phyloP scores from a whole-genome alignment of 371 early-diverging fungal species.

The Actinomucor elegans region DNA sequence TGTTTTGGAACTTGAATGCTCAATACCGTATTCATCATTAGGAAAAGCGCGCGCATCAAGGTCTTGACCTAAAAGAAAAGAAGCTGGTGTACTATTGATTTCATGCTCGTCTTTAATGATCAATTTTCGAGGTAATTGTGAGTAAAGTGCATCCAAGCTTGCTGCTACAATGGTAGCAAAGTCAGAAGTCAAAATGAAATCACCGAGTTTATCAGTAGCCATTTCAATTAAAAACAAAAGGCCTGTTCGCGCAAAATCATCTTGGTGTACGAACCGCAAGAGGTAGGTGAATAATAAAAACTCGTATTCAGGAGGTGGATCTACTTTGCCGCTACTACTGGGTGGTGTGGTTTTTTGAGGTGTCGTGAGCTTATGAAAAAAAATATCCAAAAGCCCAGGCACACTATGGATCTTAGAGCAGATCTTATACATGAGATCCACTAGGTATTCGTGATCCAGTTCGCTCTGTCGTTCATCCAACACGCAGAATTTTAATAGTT shows the following conservation, averaged over 20 bases:
- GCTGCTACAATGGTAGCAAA: conserved; percentile 83
- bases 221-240: conserved; percentile 86
- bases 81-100: conserved; percentile 35
- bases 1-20: conserved; percentile 54
- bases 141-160: conserved; percentile 87
- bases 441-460: conserved; percentile 78
- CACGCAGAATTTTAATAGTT: conserved; percentile 72
- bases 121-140: conserved; percentile 86
- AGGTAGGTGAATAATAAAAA: conserved; percentile 87
- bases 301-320: conserved; percentile 60
- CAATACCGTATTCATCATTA: conserved; percentile 35
- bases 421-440: conserved; percentile 87
- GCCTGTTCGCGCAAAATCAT: conserved; percentile 92
- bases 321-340: not conserved
- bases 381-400: conserved; percentile 85
- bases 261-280: conserved; percentile 82
- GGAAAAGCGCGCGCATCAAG: conserved; percentile 6
- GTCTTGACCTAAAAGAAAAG: conserved; percentile 52
- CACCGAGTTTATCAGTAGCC: conserved; percentile 70
- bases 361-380: conserved; percentile 81
- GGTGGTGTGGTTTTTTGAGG: conserved; percentile 44
- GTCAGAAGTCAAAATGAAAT: conserved; percentile 80
- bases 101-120: conserved; percentile 49
- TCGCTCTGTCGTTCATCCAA: conserved; percentile 59
- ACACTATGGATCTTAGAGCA: conserved; percentile 90